Conservation (phyloP, 2,329 filamentous ascomycete species). For the Nemania sp. region DNA sequence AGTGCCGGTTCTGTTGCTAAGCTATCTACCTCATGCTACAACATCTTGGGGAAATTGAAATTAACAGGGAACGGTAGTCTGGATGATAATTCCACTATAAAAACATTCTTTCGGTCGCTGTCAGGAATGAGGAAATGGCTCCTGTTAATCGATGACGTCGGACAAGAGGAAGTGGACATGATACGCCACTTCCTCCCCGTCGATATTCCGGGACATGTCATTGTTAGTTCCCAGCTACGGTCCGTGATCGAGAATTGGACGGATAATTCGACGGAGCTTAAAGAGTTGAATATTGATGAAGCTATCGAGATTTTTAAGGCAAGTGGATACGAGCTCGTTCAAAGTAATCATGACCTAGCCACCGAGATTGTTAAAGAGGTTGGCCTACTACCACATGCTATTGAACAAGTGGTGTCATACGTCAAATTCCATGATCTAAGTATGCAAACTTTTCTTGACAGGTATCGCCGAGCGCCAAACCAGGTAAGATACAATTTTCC, state of each 20-base stretch:
- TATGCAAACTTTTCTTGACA: slow-evolving; percentile 2
- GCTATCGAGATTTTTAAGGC: not conserved
- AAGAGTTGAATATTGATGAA: not conserved
- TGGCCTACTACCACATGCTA: slow-evolving; percentile 9
- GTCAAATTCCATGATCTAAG: slow-evolving; percentile 10
- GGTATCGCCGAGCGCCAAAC: slow-evolving; percentile 4
- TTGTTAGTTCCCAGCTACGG: slow-evolving; percentile 12
- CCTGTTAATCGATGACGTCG: slow-evolving; percentile 15
- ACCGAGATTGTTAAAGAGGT: slow-evolving; percentile 4
- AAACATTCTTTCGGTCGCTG: not conserved
- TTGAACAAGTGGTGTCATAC: slow-evolving; percentile 14
- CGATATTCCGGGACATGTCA: slow-evolving; percentile 3
- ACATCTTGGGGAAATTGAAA: not conserved
- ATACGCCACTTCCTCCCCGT: slow-evolving; percentile 4
- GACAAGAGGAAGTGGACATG: slow-evolving; percentile 9
- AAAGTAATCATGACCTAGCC: not conserved
- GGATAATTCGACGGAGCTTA: not conserved
- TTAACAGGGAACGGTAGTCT: too few relatives aligned
- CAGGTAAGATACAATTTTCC: not conserved
- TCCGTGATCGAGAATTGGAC: not conserved
- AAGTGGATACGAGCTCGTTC: not conserved
- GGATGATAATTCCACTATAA: not conserved
- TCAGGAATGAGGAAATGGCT: slow-evolving; percentile 5
- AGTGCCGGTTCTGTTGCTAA: slow-evolving; percentile 3
- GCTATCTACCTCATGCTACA: slow-evolving; percentile 5